Evolutionary conservation across 2,329 filamentous ascomycete genomes (phyloP).

Genomic region (Penicillium polonicum): DNA sequence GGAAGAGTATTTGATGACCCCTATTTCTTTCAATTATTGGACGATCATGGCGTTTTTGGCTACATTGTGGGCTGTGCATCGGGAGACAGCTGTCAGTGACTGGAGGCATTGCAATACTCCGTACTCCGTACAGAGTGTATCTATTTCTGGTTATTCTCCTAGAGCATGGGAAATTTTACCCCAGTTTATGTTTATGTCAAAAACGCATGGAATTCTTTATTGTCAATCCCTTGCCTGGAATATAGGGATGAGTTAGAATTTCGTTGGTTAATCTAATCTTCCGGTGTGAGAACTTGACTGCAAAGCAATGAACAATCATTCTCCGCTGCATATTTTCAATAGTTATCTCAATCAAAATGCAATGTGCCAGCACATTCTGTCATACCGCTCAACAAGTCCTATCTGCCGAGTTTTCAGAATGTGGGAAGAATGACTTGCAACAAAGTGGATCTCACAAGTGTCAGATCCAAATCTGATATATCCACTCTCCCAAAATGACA

Average conservation of each 20-base stretch:
- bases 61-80: neutral
- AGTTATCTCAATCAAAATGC: neutral
- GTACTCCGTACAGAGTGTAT: neutral
- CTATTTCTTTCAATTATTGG: constrained; percentile 4
- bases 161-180: neutral
- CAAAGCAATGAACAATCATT: neutral
- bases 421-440: neutral
- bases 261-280: neutral
- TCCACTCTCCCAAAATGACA: constrained; percentile 1
- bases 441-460: neutral
- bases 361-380: neutral
- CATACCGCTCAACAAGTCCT: neutral
- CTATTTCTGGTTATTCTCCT: neutral
- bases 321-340: neutral
- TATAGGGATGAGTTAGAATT: neutral
- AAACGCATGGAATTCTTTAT: neutral
- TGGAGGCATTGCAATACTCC: neutral
- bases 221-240: neutral
- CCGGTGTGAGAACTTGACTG: neutral
- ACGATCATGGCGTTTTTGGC: constrained; percentile 2
- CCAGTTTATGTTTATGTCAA: neutral
- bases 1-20: neutral
- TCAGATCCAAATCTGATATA: constrained; percentile 1
- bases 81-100: neutral
- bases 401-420: neutral